Conservation (phyloP, 2,329 filamentous ascomycete genomes). For the Pseudogymnoascus sp. region DNA sequence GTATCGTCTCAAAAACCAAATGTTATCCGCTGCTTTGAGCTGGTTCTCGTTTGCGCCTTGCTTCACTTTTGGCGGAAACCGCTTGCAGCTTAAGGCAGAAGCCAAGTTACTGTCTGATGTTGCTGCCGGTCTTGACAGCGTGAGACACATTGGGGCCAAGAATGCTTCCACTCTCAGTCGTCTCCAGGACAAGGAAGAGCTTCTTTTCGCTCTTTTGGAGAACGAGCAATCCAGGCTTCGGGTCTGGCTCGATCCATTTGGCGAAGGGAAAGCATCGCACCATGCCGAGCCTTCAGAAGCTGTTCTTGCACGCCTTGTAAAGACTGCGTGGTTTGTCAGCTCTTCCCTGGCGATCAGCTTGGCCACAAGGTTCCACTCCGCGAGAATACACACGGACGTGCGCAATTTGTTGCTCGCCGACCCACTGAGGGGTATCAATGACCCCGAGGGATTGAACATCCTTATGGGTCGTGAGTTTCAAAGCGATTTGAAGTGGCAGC, state of each 20-base stretch:
- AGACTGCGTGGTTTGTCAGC: slow-evolving; percentile 79
- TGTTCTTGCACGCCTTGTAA: slow-evolving; percentile 48
- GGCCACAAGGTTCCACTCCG: slow-evolving; percentile 66
- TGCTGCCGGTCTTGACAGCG: slow-evolving; percentile 53
- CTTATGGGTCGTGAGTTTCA: slow-evolving; percentile 72
- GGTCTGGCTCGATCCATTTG: slow-evolving; percentile 84
- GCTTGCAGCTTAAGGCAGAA: slow-evolving; percentile 89
- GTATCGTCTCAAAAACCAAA: slow-evolving; percentile 81
- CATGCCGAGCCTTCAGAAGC: slow-evolving; percentile 32
- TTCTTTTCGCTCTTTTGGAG: slow-evolving; percentile 72
- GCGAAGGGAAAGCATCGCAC: slow-evolving; percentile 33
- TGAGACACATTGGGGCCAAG: slow-evolving; percentile 49
- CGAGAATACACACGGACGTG: slow-evolving; percentile 64
- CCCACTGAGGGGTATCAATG: slow-evolving; percentile 71
- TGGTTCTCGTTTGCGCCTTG: slow-evolving; percentile 81
- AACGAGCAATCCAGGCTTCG: slow-evolving; percentile 75
- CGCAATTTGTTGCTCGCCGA: slow-evolving; percentile 73
- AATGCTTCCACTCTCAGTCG: slow-evolving; percentile 50
- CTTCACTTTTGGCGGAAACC: slow-evolving; percentile 95
- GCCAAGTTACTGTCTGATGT: slow-evolving; percentile 74
- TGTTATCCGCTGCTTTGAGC: slow-evolving; percentile 73
- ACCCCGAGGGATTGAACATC: slow-evolving; percentile 75
- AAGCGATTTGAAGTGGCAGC: slow-evolving; percentile 69
- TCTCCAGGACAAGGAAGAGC: slow-evolving; percentile 68
- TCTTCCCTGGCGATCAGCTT: slow-evolving; percentile 85